Conservation (phyloP, 2,329 filamentous ascomycete species). For the Conoideocrella luteorostrata region DNA sequence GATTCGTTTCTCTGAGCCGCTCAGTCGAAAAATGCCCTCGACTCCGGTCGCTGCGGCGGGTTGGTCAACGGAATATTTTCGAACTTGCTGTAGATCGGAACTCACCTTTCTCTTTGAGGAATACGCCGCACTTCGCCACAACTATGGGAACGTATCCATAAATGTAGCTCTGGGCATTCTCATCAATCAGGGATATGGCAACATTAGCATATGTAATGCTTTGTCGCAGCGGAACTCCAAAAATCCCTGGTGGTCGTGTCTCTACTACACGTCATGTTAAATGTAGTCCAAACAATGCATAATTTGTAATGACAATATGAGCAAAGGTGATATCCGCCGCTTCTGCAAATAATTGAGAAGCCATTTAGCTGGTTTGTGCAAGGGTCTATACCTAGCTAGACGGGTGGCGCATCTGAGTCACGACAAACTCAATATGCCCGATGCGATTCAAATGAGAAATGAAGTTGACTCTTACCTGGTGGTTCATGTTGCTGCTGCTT, state of each 20-base stretch:
- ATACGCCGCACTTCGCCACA: conserved; percentile 96
- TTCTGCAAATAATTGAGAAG: background rate
- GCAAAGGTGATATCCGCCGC: background rate
- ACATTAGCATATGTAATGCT: conserved; percentile 98
- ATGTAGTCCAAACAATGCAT: no score
- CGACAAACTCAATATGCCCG: no score
- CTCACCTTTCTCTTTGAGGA: conserved; percentile 91
- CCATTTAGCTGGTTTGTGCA: background rate
- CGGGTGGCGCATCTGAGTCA: no score
- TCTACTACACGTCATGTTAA: conserved; percentile 27
- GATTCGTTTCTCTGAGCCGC: conserved; percentile 94
- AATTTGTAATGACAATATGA: no score
- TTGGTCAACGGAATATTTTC: conserved; percentile 13
- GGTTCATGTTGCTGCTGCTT: conserved; percentile 47
- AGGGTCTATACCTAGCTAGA: no score
- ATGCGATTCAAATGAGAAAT: no score
- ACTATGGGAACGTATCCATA: conserved; percentile 98
- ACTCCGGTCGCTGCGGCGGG: conserved; percentile 70
- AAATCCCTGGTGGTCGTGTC: conserved; percentile 65
- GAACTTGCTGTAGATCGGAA: background rate
- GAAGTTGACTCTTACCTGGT: conserved; percentile 37
- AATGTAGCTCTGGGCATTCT: conserved; percentile 89
- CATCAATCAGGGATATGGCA: conserved; percentile 90
- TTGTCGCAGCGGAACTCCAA: conserved; percentile 85
- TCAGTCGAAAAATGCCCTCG: conserved; percentile 93